Percentiles rank a stretch among this genome's conserved stretches.
These are phyloP conservation scores for Gaeumannomyces tritici DNA, from an alignment of 2,329 filamentous ascomycete genomes.

Conservation along the genomic window DNA sequence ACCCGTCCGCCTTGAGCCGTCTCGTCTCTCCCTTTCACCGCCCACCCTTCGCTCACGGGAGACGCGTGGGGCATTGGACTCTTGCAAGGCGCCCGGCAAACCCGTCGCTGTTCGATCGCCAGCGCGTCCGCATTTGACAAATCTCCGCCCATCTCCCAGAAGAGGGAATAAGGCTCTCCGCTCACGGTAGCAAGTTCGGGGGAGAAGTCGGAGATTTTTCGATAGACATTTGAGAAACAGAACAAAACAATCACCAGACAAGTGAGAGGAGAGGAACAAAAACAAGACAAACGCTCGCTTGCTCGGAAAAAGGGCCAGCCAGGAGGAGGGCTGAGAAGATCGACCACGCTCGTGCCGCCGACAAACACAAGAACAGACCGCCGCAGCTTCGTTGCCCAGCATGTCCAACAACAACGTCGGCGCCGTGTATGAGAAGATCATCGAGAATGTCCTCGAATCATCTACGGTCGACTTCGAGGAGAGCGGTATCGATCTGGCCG, in stretches of 20 bases:
- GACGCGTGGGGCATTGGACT: neutral
- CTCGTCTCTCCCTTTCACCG: neutral
- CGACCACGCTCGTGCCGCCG: neutral
- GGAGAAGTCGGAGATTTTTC: neutral
- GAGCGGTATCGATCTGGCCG: conserved; percentile 79
- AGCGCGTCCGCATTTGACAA: neutral
- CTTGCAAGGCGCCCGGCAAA: neutral
- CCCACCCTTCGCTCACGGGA: neutral
- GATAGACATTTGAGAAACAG: neutral
- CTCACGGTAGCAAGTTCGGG: neutral
- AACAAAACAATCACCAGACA: neutral
- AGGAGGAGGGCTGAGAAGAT: neutral
- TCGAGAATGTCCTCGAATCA: conserved; percentile 80
- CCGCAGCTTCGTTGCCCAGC: conserved; percentile 12
- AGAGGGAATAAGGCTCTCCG: neutral
- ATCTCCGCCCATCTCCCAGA: neutral
- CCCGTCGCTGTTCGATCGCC: neutral
- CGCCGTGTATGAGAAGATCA: conserved; percentile 68
- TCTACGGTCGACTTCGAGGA: conserved; percentile 96
- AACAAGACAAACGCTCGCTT: neutral
- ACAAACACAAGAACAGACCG: neutral
- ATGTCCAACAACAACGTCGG: conserved; percentile 59
- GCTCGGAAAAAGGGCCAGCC: neutral
- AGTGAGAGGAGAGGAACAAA: neutral
- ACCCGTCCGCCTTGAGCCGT: neutral